Evolutionary conservation across 2,329 filamentous ascomycete species (phyloP).

Genomic region (Pyricularia pennisetigena): DNA sequence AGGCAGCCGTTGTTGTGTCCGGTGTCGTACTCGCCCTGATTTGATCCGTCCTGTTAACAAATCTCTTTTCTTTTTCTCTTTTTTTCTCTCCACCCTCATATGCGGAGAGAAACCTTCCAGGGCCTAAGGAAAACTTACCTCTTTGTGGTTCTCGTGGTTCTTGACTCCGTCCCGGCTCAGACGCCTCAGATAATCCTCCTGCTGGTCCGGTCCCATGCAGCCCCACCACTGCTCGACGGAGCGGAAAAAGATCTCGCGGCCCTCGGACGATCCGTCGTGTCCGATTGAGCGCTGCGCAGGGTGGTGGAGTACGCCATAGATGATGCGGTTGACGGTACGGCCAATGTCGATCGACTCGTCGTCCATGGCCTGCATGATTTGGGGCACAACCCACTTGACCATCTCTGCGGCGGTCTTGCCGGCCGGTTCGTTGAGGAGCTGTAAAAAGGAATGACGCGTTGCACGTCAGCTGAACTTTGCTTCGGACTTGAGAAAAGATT

Average conservation of each 20-base stretch:
- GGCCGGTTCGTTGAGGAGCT: conserved; percentile 3
- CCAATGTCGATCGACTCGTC: background rate
- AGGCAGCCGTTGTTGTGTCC: conserved; percentile 2
- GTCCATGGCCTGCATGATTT: conserved; percentile 2
- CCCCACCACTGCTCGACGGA: conserved; percentile 3
- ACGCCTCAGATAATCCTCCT: background rate
- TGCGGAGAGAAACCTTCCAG: no score
- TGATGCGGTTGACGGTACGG: background rate
- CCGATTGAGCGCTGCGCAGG: background rate
- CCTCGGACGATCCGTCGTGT: background rate
- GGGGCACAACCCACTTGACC: conserved; percentile 2
- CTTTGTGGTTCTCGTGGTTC: conserved; percentile 4
- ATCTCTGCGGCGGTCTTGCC: conserved; percentile 2
- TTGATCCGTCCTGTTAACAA: background rate
- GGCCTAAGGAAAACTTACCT: no score
- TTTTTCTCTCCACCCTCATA: no score
- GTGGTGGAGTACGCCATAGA: conserved; percentile 3
- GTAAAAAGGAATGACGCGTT: background rate
- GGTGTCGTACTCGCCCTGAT: conserved; percentile 1
- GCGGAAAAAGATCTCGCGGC: conserved; percentile 2
- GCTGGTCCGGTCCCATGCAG: background rate
- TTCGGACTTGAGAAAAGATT: no score
- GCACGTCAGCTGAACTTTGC: background rate
- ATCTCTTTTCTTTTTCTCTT: no score
- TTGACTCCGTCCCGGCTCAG: conserved; percentile 1